Conservation (phyloP, 441 rosid species). For the Eugenia klotzschiana region DNA sequence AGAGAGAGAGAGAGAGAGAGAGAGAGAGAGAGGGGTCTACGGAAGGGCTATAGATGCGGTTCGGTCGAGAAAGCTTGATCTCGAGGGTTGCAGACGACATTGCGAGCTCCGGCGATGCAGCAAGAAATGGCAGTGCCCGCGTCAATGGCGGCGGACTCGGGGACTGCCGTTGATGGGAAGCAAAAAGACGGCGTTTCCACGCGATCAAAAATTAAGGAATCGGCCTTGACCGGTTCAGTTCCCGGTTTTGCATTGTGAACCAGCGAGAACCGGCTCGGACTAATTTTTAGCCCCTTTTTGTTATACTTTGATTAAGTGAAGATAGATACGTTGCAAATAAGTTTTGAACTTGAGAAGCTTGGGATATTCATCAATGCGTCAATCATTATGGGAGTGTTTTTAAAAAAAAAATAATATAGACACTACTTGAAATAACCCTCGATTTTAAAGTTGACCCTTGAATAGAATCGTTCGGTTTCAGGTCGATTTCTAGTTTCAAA, state of each 20-base stretch:
- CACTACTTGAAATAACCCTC: not conserved
- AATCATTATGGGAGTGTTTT: not conserved
- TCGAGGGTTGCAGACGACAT: slow-evolving; percentile 24
- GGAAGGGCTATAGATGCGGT: slow-evolving; percentile 63
- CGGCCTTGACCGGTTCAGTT: too few species aligned
- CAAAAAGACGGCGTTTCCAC: not conserved
- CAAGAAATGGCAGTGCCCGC: not conserved
- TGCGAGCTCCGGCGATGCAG: not conserved
- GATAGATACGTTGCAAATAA: rapidly evolving
- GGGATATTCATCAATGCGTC: not conserved
- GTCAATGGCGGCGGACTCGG: not conserved
- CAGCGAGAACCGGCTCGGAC: not conserved
- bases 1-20: not conserved
- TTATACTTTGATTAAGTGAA: not conserved
- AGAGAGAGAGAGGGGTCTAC: slow-evolving; percentile 17
- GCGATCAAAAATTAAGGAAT: too few species aligned
- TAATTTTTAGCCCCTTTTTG: not conserved
- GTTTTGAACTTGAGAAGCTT: rapidly evolving
- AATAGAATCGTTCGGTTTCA: rapidly evolving
- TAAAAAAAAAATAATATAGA: not conserved
- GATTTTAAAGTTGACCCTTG: not conserved
- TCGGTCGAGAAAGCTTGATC: slow-evolving; percentile 46
- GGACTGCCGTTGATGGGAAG: not conserved
- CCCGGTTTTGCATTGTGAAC: not conserved
- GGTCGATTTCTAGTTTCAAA: too few species aligned